Evolutionary conservation across 1,139 yeast species (phyloP), one percentile per base, ranked within the genome.

Genomic region (Suhomyces choctaworum): DNA sequence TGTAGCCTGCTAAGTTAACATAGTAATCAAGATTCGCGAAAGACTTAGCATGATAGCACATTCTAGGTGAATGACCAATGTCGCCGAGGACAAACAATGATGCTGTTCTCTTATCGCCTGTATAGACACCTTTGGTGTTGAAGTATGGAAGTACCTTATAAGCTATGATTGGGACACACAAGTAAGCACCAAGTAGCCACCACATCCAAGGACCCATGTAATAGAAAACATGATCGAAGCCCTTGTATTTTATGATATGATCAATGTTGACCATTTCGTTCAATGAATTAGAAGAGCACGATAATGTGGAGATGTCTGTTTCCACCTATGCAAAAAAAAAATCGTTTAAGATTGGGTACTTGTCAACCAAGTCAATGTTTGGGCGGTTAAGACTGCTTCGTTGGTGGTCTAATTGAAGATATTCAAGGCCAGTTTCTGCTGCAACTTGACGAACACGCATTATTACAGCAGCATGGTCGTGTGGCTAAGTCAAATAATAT

Each of bases 1-100:
- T 52, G 55, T 90, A 92, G 0, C 98, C 98, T 58, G 96, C 84
- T 27, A 92, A 58, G 43, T 83, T 87, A 2, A 94, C 98, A 31
- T 72, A 70, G 57, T 82, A 83, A 1, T 88, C 92, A 16, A 64
- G 60, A 32, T 70, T 63, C n/a, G 86, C 75, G 47, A 92, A 79
- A 36, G 95, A 83, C 40, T 72, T 62, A 1, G 96, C 96, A 58
- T 94, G 99, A 58, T 92, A 86, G 50, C 84, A 76, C 87, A 92
- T 92, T 43, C 99, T 69, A 4, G 99, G 99, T 1, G 97, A 90
- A 52, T 90, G 95, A 10, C 96, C 97, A 36, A 94, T 58, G 54
- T 92, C 98, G 1, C 99, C 99, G 17, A 94, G 66, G 1, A 92
- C 98, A 40, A 87, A 73, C 17, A 92, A 80, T 7, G 86, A 73